These are phyloP conservation scores for Cylindrodendrum hubeiense DNA, from an alignment of 2,329 filamentous ascomycete species.

Conservation along the genomic window DNA sequence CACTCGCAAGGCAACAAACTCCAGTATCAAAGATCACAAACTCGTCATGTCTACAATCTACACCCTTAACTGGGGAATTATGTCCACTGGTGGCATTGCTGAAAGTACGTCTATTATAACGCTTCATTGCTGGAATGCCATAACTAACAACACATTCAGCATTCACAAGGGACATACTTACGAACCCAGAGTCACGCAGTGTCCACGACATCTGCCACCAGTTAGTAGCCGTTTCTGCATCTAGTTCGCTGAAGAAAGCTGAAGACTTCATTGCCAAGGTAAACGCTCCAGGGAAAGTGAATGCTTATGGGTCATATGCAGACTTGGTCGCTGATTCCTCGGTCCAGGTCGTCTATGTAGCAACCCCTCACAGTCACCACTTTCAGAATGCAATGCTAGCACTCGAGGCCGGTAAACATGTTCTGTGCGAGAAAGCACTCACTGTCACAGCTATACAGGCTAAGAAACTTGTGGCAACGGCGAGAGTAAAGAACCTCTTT, in stretches of 20 bases:
- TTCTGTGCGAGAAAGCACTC: conserved; percentile 91
- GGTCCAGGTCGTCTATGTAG: conserved; percentile 89
- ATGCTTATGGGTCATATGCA: conserved; percentile 84
- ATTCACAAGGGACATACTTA: conserved; percentile 83
- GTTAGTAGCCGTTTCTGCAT: conserved; percentile 82
- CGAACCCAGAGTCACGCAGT: conserved; percentile 76
- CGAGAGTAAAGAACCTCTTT: conserved; percentile 78
- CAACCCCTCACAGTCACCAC: conserved; percentile 92
- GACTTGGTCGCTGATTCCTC: conserved; percentile 83
- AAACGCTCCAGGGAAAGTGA: conserved; percentile 76
- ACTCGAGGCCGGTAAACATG: conserved; percentile 85
- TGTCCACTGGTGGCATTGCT: conserved; percentile 71
- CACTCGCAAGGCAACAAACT: too few relatives aligned
- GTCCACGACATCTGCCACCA: conserved; percentile 81
- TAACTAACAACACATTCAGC: too few relatives aligned
- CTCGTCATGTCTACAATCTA: too few relatives aligned
- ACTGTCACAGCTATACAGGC: conserved; percentile 86
- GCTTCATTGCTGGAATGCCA: neutral
- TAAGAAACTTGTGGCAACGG: conserved; percentile 77
- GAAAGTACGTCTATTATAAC: conserved; percentile 62
- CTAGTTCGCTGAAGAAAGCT: conserved; percentile 75
- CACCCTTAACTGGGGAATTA: conserved; percentile 73
- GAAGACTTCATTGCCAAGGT: conserved; percentile 79
- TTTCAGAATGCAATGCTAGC: conserved; percentile 90
- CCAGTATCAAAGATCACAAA: too few relatives aligned